These are phyloP conservation scores for Calonectria honghensis DNA, from an alignment of 2,329 filamentous ascomycete genomes.

Conservation along the genomic window DNA sequence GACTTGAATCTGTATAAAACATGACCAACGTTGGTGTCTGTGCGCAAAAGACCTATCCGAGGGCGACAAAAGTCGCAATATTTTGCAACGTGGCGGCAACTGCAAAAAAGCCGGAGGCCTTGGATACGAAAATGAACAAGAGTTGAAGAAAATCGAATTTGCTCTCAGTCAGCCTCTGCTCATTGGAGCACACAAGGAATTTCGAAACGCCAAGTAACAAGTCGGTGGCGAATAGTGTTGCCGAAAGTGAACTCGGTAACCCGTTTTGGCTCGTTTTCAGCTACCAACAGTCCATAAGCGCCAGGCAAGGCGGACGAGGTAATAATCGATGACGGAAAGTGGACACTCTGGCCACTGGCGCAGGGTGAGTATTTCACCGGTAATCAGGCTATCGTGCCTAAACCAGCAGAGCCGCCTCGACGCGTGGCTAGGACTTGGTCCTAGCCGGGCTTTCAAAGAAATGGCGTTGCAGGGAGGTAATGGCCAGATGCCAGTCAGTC, in stretches of 20 bases:
- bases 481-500: background rate
- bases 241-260: constrained; percentile 17
- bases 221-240: constrained; percentile 30
- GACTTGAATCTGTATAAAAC: constrained; percentile 8
- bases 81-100: background rate
- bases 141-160: constrained; percentile 2
- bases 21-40: constrained; percentile 5
- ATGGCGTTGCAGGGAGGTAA: background rate
- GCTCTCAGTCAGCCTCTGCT: background rate
- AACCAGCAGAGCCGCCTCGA: constrained; percentile 27
- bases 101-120: background rate
- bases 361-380: constrained; percentile 20
- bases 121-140: background rate
- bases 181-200: background rate
- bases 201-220: background rate
- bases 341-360: constrained; percentile 8
- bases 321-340: background rate
- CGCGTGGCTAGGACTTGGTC: constrained; percentile 36
- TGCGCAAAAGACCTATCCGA: background rate
- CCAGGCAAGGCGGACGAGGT: constrained; percentile 17
- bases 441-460: constrained; percentile 3
- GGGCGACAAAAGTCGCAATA: constrained; percentile 16
- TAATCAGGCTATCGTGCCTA: constrained; percentile 31
- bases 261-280: constrained; percentile 38
- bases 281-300: constrained; percentile 3